Conservation (phyloP, 116 monocot species). For the Posidonia oceanica region DNA sequence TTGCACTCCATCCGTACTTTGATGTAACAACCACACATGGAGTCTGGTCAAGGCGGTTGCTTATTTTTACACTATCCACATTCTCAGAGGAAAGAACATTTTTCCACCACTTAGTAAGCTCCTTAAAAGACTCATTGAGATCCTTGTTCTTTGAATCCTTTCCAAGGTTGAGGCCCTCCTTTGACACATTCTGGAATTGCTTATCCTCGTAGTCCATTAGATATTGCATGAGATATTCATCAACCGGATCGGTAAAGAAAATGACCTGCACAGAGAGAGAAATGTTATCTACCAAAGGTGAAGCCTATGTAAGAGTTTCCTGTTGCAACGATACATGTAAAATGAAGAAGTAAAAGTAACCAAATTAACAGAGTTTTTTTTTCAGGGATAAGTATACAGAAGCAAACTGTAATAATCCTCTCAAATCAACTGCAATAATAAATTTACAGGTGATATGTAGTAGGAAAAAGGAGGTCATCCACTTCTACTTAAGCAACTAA, state of each 20-base stretch:
- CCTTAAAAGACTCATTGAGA: constrained; percentile 88
- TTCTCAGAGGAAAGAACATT: constrained; percentile 62
- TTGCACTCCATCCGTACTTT: constrained; percentile 94
- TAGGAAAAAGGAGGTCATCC: too few species aligned
- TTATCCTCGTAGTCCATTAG: constrained; percentile 98
- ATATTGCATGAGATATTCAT: constrained; percentile 98
- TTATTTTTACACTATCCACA: constrained; percentile 90
- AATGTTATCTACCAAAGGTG: not conserved
- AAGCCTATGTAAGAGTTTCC: not conserved
- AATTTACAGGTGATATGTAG: too few species aligned
- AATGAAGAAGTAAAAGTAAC: too few species aligned
- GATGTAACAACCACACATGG: constrained; percentile 92
- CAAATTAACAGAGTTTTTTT: too few species aligned
- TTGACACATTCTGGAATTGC: constrained; percentile 96
- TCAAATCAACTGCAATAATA: too few species aligned
- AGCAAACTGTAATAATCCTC: too few species aligned
- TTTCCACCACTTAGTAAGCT: constrained; percentile 95
- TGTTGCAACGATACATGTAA: not conserved
- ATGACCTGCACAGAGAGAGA: constrained; percentile 47
- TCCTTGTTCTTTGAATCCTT: constrained; percentile 88
- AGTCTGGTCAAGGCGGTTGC: constrained; percentile 74
- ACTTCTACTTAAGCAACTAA: too few species aligned
- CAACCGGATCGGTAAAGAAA: constrained; percentile 93
- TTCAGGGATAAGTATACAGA: too few species aligned
- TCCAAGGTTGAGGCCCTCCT: constrained; percentile 85